phyloP scores from a whole-genome alignment of 441 rosid genomes.

The Euphorbia schlechtendalii region DNA sequence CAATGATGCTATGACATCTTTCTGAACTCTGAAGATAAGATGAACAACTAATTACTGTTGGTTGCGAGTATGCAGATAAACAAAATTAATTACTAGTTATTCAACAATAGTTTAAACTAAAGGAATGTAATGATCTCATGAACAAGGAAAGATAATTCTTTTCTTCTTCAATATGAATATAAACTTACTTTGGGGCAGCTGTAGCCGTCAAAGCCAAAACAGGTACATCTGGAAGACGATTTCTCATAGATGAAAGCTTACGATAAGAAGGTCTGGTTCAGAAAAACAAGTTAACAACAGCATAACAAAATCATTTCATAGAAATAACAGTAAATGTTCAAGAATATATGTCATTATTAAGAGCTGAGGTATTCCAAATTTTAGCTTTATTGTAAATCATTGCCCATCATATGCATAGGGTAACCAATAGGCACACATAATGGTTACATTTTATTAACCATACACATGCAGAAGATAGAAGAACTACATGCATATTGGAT shows the following conservation, averaged over 20 bases:
- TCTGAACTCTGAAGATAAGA: constrained; percentile 69
- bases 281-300: constrained; percentile 4
- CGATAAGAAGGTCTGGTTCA: constrained; percentile 72
- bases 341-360: constrained; percentile 1
- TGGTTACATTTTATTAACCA: neutral
- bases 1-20: constrained; percentile 76
- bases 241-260: constrained; percentile 78
- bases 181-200: constrained; percentile 84
- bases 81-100: too few species aligned
- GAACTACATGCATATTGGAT: neutral
- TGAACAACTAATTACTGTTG: too few species aligned
- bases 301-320: neutral
- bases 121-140: constrained; percentile 1
- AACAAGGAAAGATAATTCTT: neutral
- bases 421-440: neutral
- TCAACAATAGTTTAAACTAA: too few species aligned
- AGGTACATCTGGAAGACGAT: constrained; percentile 63
- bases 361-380: neutral
- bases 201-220: constrained; percentile 89
- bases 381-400: neutral
- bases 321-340: constrained; percentile 5
- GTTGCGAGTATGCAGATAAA: too few species aligned
- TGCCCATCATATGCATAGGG: neutral
- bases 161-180: constrained; percentile 3
- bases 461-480: neutral